Conservation (phyloP, 345 rosid genomes). For the Linum tenue region DNA sequence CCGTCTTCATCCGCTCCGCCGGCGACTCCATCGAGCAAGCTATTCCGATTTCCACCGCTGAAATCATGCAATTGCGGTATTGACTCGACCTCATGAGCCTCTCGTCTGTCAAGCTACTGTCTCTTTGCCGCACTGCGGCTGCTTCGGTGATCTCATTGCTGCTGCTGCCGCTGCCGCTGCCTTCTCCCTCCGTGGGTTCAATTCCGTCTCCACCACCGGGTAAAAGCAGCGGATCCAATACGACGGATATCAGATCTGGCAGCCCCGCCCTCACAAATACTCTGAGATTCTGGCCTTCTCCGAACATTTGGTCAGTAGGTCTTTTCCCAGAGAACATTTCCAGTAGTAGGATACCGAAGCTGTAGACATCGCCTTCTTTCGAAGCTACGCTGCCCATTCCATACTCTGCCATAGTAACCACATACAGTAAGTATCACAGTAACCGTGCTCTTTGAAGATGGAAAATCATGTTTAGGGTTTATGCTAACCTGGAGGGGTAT, state of each 20-base stretch:
- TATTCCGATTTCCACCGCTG: too few relatives aligned
- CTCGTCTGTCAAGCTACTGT: too few relatives aligned
- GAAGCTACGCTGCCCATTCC: slow-evolving; percentile 8
- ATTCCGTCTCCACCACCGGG: neutral
- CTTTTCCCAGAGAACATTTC: slow-evolving; percentile 12
- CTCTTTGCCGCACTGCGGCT: too few relatives aligned
- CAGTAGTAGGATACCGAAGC: slow-evolving; percentile 8
- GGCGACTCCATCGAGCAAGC: too few relatives aligned
- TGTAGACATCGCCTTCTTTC: slow-evolving; percentile 6
- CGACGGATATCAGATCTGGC: neutral
- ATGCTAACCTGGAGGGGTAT: slow-evolving; percentile 13
- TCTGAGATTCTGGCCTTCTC: neutral
- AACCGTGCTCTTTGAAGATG: too few relatives aligned
- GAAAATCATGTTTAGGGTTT: neutral
- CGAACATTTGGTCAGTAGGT: slow-evolving; percentile 5
- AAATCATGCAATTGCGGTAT: too few relatives aligned
- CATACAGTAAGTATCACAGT: neutral
- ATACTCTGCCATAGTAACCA: neutral
- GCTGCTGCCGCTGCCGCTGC: too few relatives aligned
- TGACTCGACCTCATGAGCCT: too few relatives aligned
- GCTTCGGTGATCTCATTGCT: neutral
- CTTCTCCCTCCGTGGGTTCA: too few relatives aligned
- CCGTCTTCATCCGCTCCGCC: too few relatives aligned
- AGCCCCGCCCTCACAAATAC: neutral
- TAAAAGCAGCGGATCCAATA: neutral